A percentile compares a stretch with the other conserved stretches of the same genome.
These are phyloP conservation scores for Neurospora pannonica DNA, from an alignment of 495 filamentous ascomycete species.

Conservation along the genomic window DNA sequence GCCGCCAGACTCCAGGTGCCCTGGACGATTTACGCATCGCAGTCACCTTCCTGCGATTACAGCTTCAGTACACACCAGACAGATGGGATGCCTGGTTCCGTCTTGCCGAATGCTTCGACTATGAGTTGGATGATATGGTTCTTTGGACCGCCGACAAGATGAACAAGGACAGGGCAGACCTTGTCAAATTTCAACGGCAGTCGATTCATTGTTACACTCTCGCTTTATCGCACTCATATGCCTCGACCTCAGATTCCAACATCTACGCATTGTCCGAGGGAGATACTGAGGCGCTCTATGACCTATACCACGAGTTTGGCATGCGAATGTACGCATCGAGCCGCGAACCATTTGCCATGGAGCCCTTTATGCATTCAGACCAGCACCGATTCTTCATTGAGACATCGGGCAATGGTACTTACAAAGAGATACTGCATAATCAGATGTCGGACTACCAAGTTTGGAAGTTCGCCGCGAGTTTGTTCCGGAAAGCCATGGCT, in stretches of 20 bases:
- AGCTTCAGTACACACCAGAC: conserved; percentile 74
- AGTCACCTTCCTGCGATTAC: conserved; percentile 69
- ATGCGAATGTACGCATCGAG: conserved; percentile 83
- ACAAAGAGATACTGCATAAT: conserved; percentile 60
- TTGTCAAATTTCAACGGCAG: conserved; percentile 66
- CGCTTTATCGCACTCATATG: conserved; percentile 63
- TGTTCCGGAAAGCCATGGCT: conserved; percentile 67
- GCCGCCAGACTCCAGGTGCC: conserved; percentile 64
- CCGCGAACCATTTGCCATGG: conserved; percentile 87
- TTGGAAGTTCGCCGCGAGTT: conserved; percentile 73
- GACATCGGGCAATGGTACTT: conserved; percentile 56
- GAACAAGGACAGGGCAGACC: conserved; percentile 69
- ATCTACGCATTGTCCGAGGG: conserved; percentile 37
- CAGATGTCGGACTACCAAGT: conserved; percentile 66
- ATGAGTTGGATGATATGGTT: conserved; percentile 81
- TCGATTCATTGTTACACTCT: conserved; percentile 92
- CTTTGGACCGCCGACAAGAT: conserved; percentile 95
- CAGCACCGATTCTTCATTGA: conserved; percentile 70
- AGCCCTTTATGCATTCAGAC: conserved; percentile 64
- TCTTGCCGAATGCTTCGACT: conserved; percentile 83
- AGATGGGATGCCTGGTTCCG: conserved; percentile 97
- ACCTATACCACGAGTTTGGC: conserved; percentile 84
- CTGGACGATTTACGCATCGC: conserved; percentile 83
- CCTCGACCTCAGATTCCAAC: conserved; percentile 47
- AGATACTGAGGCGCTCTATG: conserved; percentile 57